Conservation (phyloP, 306 rosid species). For the Parietaria judaica region DNA sequence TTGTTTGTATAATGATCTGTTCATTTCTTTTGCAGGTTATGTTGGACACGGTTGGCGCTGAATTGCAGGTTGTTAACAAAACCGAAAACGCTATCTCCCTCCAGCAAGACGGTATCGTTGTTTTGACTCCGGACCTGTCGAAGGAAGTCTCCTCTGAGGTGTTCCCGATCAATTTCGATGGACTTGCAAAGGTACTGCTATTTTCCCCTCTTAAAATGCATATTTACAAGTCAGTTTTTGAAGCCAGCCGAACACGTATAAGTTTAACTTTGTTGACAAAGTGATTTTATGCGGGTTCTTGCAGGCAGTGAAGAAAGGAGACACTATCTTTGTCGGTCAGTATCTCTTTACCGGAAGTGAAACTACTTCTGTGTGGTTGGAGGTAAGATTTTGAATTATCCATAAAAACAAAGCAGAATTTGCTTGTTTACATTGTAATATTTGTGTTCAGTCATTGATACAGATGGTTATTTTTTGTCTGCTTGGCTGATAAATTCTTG, state of each 20-base stretch:
- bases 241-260: background rate
- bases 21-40: constrained; percentile 43
- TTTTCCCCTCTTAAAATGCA: background rate
- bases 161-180: constrained; percentile 82
- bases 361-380: constrained; percentile 98
- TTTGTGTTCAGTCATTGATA: background rate
- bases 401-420: background rate
- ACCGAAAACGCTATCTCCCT: constrained; percentile 53
- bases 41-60: constrained; percentile 86
- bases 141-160: constrained; percentile 70
- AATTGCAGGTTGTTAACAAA: constrained; percentile 74
- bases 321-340: constrained; percentile 90
- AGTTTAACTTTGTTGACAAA: background rate
- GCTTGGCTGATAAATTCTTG: constrained; percentile 21
- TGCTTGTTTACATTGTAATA: constrained; percentile 1
- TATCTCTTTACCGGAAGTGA: constrained; percentile 99
- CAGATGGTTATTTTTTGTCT: background rate
- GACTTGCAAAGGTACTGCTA: constrained; percentile 57
- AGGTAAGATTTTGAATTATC: constrained; percentile 42
- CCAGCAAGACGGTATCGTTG: constrained; percentile 45
- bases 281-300: constrained; percentile 22
- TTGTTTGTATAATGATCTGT: constrained; percentile 1
- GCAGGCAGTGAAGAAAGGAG: constrained; percentile 84
- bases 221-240: background rate
- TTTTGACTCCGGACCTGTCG: constrained; percentile 61